Evolutionary conservation across 2,329 filamentous ascomycete genomes (phyloP).

Genomic region (Paraphaeosphaeria sporulosa): DNA sequence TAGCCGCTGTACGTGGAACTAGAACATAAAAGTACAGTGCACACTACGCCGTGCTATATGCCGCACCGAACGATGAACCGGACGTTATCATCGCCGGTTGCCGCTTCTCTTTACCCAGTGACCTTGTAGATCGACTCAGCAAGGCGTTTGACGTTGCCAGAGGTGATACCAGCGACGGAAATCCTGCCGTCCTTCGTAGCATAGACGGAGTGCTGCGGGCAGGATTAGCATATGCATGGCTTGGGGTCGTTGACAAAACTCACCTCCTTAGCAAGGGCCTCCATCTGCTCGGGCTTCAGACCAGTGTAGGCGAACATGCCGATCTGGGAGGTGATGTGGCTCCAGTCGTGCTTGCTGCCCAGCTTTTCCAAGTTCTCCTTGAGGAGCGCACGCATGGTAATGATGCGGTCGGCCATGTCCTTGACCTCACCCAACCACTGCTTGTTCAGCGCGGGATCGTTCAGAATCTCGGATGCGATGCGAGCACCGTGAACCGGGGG

Average conservation of each 20-base stretch:
- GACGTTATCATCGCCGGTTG: neutral
- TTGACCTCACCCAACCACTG: conserved; percentile 98
- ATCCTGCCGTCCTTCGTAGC: conserved; percentile 92
- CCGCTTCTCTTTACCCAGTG: conserved; percentile 62
- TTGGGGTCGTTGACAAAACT: conserved; percentile 25
- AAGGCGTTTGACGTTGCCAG: conserved; percentile 78
- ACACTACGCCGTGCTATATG: conserved; percentile 30
- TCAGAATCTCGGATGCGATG: conserved; percentile 90
- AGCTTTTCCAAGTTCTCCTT: conserved; percentile 95
- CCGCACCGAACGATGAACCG: conserved; percentile 13
- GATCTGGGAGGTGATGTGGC: conserved; percentile 94
- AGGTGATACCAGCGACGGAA: conserved; percentile 84
- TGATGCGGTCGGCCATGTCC: conserved; percentile 99
- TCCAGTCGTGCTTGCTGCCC: conserved; percentile 97
- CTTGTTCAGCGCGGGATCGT: conserved; percentile 81
- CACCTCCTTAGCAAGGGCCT: conserved; percentile 84
- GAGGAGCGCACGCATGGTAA: conserved; percentile 93
- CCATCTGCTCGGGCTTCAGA: conserved; percentile 89
- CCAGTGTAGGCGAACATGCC: conserved; percentile 99
- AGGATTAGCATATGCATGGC: conserved; percentile 20
- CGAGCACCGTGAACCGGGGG: conserved; percentile 95
- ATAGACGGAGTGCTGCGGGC: conserved; percentile 82
- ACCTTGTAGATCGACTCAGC: conserved; percentile 87
- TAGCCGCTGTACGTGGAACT: conserved; percentile 16
- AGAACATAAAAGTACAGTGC: conserved; percentile 31